These are phyloP conservation scores for Knufia petricola DNA, from an alignment of 2,329 filamentous ascomycete genomes.

Conservation along the genomic window DNA sequence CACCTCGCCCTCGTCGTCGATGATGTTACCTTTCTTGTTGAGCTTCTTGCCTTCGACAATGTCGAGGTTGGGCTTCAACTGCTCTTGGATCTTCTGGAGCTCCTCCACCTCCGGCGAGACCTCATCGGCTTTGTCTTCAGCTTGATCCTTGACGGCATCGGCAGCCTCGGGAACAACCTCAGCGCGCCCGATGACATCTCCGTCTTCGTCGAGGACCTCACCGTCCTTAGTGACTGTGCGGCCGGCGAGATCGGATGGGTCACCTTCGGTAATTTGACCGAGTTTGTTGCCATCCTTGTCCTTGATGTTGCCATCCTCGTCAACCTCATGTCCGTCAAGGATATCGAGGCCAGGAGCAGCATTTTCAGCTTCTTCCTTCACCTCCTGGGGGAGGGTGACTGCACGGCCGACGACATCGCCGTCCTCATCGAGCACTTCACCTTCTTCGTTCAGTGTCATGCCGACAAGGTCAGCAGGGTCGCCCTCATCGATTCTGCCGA, in stretches of 20 bases:
- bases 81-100: slow-evolving; percentile 29
- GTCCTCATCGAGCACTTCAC: slow-evolving; percentile 33
- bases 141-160: slow-evolving; percentile 13
- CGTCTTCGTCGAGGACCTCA: slow-evolving; percentile 30
- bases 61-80: slow-evolving; percentile 28
- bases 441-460: slow-evolving; percentile 32
- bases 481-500: slow-evolving; percentile 34
- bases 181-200: slow-evolving; percentile 30
- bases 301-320: slow-evolving; percentile 45
- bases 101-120: slow-evolving; percentile 25
- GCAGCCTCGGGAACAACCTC: slow-evolving; percentile 27
- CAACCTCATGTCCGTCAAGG: slow-evolving; percentile 34
- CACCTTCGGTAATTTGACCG: slow-evolving; percentile 34
- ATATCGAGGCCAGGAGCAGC: slow-evolving; percentile 31
- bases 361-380: slow-evolving; percentile 41
- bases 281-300: slow-evolving; percentile 33
- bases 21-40: slow-evolving; percentile 25
- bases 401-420: slow-evolving; percentile 30
- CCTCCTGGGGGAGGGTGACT: slow-evolving; percentile 30
- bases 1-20: slow-evolving; percentile 30
- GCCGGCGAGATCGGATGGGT: slow-evolving; percentile 32
- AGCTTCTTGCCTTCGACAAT: slow-evolving; percentile 31
- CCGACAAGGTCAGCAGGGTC: slow-evolving; percentile 33
- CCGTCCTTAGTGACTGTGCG: slow-evolving; percentile 32
- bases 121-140: slow-evolving; percentile 11